Evolutionary conservation across 2,329 filamentous ascomycete genomes (phyloP), one percentile per base, ranked within the genome.

Genomic region (Chaetomiaceae sp.): DNA sequence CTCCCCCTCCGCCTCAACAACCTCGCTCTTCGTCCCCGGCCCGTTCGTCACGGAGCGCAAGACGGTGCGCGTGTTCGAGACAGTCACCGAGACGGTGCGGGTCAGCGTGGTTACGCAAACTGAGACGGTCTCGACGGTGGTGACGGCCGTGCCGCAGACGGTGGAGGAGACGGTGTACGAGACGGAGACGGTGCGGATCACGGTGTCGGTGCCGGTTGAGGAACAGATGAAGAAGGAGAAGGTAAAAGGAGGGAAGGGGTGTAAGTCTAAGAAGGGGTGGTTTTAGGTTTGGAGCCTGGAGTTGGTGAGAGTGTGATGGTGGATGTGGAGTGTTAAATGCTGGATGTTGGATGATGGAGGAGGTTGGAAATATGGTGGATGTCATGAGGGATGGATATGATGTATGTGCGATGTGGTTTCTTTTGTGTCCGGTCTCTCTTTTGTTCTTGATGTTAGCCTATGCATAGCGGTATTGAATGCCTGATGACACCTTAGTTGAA

Each of bases 31-130:
- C 31, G 20, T 56, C 33, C 47, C 54, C 29, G 55, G 56, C 11
- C 54, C 59, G 31, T 52, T 55, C 14, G 55, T 62, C 12, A 62
- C 51, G 20, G 57, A 64, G 51, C 59, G 60, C 54, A 64, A 59
- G 48, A 61, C 63, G 12, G 56, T 63, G 25, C 57, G 59, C n/a
- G 54, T 65, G 14, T 59, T 59, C 20, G 64, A 66, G 55, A 65
- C 63, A 9, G 48, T 65, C 42, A 63, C 63, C 15, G 61, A 66
- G 58, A 65, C 61, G 12, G 60, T 66, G 6, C 53, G 51, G 1
- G 60, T 65, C 46, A 64, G 59, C 33, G 54, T 61, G 20, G 54
- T 59, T 29, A 59, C 61, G 1, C 43, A 57, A 29, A 60, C 61
- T 1, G 58, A 63, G 54, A 63, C 61, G 4, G 57, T 55, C 4